Conservation (phyloP, 306 rosid genomes). For the Citrullus colocynthis region DNA sequence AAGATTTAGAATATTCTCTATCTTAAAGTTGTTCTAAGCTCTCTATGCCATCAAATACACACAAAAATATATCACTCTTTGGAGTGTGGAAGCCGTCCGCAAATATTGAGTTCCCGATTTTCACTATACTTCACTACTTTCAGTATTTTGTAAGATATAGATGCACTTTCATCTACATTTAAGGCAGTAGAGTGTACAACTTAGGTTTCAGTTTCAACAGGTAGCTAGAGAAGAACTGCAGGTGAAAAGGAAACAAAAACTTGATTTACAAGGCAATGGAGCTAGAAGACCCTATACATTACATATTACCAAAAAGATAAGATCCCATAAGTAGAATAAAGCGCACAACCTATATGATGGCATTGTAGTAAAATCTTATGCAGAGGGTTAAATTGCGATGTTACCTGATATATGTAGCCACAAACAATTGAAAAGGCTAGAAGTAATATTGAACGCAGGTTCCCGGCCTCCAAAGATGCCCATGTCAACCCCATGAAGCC, state of each 20-base stretch:
- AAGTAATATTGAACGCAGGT: constrained; percentile 39
- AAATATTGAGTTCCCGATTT: background rate
- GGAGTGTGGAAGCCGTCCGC: background rate
- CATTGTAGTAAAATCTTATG: background rate
- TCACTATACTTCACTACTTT: background rate
- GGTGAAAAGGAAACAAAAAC: background rate
- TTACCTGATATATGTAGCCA: constrained; percentile 81
- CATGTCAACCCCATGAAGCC: constrained; percentile 62
- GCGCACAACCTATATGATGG: background rate
- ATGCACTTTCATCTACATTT: background rate
- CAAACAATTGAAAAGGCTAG: constrained; percentile 54
- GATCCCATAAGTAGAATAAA: too few species aligned
- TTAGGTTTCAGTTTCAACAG: background rate
- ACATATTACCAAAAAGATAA: background rate
- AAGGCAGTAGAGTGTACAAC: background rate
- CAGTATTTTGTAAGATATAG: background rate
- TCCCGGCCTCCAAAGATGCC: constrained; percentile 52
- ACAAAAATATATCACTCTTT: background rate
- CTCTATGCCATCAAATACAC: background rate
- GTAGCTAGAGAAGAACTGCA: background rate
- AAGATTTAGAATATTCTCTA: background rate
- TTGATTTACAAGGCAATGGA: background rate
- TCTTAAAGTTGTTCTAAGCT: background rate
- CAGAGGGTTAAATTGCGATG: background rate
- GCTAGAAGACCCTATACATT: background rate